Percentiles rank a stretch among this genome's conserved stretches.
phyloP scores from a whole-genome alignment of 257 asterid species.

The Solanum pimpinellifolium region DNA sequence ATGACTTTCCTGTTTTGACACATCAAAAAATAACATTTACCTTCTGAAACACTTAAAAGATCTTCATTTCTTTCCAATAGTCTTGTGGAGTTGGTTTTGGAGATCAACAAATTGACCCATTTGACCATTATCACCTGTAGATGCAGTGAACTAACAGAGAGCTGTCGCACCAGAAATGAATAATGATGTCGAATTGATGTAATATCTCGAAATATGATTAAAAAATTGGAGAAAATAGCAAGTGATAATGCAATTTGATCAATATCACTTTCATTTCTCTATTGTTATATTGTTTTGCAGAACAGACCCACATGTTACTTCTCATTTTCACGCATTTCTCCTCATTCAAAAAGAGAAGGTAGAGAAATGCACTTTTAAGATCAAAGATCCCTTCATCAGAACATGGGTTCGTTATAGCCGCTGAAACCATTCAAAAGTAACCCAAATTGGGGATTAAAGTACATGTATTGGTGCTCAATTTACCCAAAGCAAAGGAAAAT shows the following conservation, averaged over 20 bases:
- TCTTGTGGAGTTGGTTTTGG: too few relatives aligned
- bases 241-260: not conserved
- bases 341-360: conserved; percentile 11
- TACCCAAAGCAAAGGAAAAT: too few relatives aligned
- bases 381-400: conserved; percentile 34
- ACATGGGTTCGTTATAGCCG: conserved; percentile 30
- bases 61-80: too few relatives aligned
- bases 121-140: too few relatives aligned
- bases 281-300: conserved; percentile 2
- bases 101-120: too few relatives aligned
- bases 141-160: too few relatives aligned
- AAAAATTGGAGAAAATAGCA: not conserved
- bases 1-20: too few relatives aligned
- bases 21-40: too few relatives aligned
- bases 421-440: conserved; percentile 11
- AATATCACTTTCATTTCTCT: not conserved
- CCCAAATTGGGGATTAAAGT: conserved; percentile 2
- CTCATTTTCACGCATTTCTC: conserved; percentile 2
- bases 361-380: not conserved
- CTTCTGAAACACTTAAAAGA: too few relatives aligned
- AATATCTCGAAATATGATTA: not conserved
- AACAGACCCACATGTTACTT: conserved; percentile 8
- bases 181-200: too few relatives aligned
- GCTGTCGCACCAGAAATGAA: too few relatives aligned
- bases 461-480: conserved; percentile 36